Base-by-base conservation (phyloP, 768 basidiomycete genomes). In the Lyophyllum decastes region DNA sequence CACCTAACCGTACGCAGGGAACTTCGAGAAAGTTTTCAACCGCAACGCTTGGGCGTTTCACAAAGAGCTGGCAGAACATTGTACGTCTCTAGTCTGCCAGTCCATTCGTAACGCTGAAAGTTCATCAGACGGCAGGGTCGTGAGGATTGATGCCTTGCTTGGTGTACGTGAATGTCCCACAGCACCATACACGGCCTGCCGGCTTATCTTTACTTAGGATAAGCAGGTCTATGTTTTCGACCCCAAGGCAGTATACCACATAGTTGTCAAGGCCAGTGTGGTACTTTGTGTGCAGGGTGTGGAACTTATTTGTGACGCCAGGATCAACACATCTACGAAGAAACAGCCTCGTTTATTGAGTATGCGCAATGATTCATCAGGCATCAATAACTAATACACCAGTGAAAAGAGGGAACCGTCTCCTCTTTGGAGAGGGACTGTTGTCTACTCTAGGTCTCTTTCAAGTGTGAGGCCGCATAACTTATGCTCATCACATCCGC, bases 281-380 rank as follows among this genome's bases (percentile, higher is more conserved):
- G 26, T 25, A 22, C 34, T 9, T 38, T 8, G 17, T 22, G 11
- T 6, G 9, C 25, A 26, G 9, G 22, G 12, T 21, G n/a, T 19
- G 17, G 19, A 19, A 41, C 16, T 41, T 17, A n/a, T 19, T 41
- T 10, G 10, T 10, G 40, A 19, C 16, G 14, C 16, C 53, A 75
- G 65, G 76, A 78, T 38, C 71, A 73, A 48, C 38, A 71, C 35
- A 51, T 66, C 16, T 76, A 65, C 53, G 76, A 78, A 49, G 70
- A 68, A 38, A 50, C 71, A 2, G 43, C 53, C 2, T 35, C 52
- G 1, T 67, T 71, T 38, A 55, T 72, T 24, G 62, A 56, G 76
- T 76, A 63, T 11, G 69, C 54, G 4, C 10, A 10, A n/a, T 45
- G 21, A 40, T 14, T 25, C 25, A 2, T 14, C 16, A 3, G 16